phyloP scores from a whole-genome alignment of 2,329 filamentous ascomycete species.

The Fusarium incarnatum region DNA sequence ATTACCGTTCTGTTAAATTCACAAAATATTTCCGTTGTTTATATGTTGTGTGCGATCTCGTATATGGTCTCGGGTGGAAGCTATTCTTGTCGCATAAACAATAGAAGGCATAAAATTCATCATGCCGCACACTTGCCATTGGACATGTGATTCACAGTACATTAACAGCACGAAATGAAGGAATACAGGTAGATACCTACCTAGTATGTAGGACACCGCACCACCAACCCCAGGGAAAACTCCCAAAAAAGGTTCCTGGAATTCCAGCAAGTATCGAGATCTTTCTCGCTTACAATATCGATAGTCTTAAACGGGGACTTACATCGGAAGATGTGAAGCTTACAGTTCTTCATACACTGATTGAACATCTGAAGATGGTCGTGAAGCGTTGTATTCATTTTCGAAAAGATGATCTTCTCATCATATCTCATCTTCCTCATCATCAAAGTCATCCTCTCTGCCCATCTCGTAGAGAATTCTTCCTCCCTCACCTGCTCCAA shows the following conservation, averaged over 20 bases:
- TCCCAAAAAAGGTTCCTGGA: neutral
- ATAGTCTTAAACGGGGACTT: neutral
- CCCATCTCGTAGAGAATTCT: conserved; percentile 98
- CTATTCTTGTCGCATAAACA: neutral
- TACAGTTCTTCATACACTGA: neutral
- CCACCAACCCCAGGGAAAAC: neutral
- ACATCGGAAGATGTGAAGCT: neutral
- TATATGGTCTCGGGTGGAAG: neutral
- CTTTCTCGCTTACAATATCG: neutral
- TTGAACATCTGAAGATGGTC: neutral
- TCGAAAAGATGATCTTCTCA: conserved; percentile 11
- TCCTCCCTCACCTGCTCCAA: conserved; percentile 84
- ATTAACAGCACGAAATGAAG: neutral
- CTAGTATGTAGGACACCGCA: too few relatives aligned
- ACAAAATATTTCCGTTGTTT: neutral
- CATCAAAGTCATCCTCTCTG: conserved; percentile 94
- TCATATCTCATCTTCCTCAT: conserved; percentile 91
- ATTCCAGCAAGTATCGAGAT: neutral
- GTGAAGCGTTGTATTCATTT: conserved; percentile 1
- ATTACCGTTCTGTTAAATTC: neutral
- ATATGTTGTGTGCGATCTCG: neutral
- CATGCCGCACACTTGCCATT: neutral
- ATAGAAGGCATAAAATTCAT: neutral
- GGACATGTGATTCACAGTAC: neutral
- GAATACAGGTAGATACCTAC: too few relatives aligned